A percentile compares a stretch with the other conserved stretches of the same genome.
Evolutionary conservation across 225 moss, liverwort and hornwort species (phyloP).

Genomic region (Physcomitrellopsis africana): DNA sequence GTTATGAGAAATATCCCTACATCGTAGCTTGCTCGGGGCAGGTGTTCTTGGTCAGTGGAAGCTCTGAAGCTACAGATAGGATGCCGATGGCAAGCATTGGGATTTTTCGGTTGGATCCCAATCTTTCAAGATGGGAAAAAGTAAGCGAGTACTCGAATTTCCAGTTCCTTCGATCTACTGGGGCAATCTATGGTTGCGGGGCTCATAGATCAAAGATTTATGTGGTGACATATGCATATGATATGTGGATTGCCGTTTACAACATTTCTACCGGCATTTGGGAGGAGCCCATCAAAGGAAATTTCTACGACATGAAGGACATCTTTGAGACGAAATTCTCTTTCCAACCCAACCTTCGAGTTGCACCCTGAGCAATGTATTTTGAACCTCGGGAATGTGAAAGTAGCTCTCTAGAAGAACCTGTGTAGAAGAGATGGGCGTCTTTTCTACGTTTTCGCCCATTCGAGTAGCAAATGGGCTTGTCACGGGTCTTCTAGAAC

Average conservation of each 20-base stretch:
- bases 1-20: slow-evolving; percentile 27
- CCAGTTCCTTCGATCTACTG: slow-evolving; percentile 26
- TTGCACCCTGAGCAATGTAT: slow-evolving; percentile 33
- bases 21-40: slow-evolving; percentile 36
- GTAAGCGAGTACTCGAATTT: slow-evolving; percentile 29
- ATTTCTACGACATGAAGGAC: slow-evolving; percentile 38
- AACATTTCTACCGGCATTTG: slow-evolving; percentile 27
- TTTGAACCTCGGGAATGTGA: too few species aligned
- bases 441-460: slow-evolving; percentile 15
- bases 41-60: slow-evolving; percentile 44
- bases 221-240: slow-evolving; percentile 47
- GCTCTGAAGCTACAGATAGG: slow-evolving; percentile 26
- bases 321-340: slow-evolving; percentile 43
- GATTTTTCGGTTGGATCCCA: slow-evolving; percentile 40
- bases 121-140: slow-evolving; percentile 37
- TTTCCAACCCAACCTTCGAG: slow-evolving; percentile 42
- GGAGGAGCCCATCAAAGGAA: slow-evolving; percentile 43
- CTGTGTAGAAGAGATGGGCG: not conserved
- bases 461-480: not conserved
- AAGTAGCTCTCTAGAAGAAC: too few species aligned
- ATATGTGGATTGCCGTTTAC: slow-evolving; percentile 41
- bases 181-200: slow-evolving; percentile 40
- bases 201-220: slow-evolving; percentile 33
- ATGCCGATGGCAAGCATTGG: slow-evolving; percentile 33
- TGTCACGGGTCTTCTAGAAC: slow-evolving; percentile 1